These are phyloP conservation scores for Penicillium goetzii DNA, from an alignment of 495 filamentous ascomycete species.

Conservation along the genomic window DNA sequence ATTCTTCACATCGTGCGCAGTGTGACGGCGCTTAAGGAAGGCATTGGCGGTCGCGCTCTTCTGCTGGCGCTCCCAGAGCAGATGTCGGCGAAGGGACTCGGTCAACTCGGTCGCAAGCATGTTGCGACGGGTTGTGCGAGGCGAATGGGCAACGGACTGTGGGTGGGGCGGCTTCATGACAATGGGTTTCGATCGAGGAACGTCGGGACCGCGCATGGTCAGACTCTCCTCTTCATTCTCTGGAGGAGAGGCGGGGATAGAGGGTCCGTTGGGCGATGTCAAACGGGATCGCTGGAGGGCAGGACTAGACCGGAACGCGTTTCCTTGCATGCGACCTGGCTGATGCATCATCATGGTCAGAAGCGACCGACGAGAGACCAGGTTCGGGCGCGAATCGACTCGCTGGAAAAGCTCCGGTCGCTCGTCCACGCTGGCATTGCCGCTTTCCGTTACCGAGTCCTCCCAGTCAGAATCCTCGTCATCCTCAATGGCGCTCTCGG, in stretches of 20 bases:
- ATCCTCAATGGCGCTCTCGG: constrained; percentile 85
- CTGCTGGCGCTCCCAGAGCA: constrained; percentile 87
- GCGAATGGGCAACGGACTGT: constrained; percentile 76
- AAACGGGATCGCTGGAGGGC: constrained; percentile 78
- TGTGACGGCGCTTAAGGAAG: constrained; percentile 88
- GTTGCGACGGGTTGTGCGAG: constrained; percentile 89
- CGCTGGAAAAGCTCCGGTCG: constrained; percentile 75
- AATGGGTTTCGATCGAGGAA: constrained; percentile 85
- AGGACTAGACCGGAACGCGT: constrained; percentile 75
- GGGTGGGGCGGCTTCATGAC: constrained; percentile 59
- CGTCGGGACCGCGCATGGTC: constrained; percentile 73
- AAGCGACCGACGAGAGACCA: constrained; percentile 83
- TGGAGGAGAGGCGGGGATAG: constrained; percentile 71
- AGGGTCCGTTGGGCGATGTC: constrained; percentile 73
- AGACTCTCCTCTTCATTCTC: constrained; percentile 68
- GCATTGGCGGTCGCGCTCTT: constrained; percentile 88
- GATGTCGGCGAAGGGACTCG: constrained; percentile 73
- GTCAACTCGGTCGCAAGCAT: constrained; percentile 96
- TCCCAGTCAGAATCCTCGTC: constrained; percentile 91
- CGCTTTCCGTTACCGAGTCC: constrained; percentile 88
- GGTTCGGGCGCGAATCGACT: constrained; percentile 84
- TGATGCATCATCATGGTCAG: constrained; percentile 89
- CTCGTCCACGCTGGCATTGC: constrained; percentile 78
- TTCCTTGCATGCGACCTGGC: constrained; percentile 49
- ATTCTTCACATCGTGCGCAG: constrained; percentile 84